phyloP scores from a whole-genome alignment of 2,329 filamentous ascomycete genomes.

The Allantophomopsis cytisporea region DNA sequence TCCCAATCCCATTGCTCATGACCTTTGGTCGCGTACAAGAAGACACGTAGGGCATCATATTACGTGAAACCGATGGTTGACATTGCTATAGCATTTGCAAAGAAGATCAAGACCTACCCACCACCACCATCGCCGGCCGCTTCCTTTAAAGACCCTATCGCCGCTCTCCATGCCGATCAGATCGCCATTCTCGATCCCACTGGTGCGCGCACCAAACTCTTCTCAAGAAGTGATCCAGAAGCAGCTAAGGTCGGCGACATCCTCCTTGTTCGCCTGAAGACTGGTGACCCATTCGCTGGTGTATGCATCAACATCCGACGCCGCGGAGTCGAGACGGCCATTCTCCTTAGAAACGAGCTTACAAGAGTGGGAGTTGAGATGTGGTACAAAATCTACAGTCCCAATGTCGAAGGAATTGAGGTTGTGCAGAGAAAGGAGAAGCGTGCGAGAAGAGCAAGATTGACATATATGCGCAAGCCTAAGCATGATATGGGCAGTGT shows the following conservation, averaged over 20 bases:
- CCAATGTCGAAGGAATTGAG: conserved; percentile 81
- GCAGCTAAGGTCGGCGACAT: conserved; percentile 79
- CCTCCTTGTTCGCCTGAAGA: conserved; percentile 74
- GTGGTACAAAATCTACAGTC: conserved; percentile 94
- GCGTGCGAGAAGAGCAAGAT: conserved; percentile 71
- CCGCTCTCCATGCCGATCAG: conserved; percentile 52
- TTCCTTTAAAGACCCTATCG: conserved; percentile 53
- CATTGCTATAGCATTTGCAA: conserved; percentile 15
- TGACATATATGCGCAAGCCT: conserved; percentile 84
- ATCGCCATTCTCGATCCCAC: conserved; percentile 69
- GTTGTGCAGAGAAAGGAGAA: conserved; percentile 78
- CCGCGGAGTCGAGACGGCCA: conserved; percentile 77
- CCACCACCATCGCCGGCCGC: conserved; percentile 39
- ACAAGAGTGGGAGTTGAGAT: conserved; percentile 86
- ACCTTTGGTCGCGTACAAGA: neutral
- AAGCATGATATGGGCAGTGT: conserved; percentile 82
- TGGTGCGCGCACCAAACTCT: conserved; percentile 69
- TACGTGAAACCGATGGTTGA: no score
- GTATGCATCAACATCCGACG: conserved; percentile 79
- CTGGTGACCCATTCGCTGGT: conserved; percentile 79
- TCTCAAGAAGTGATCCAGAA: conserved; percentile 65
- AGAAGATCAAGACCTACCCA: conserved; percentile 34
- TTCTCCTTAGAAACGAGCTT: conserved; percentile 75
- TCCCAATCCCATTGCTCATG: neutral
- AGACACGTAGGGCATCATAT: no score